phyloP scores from a whole-genome alignment of 2,329 filamentous ascomycete genomes.

The Penicillium verrucosum region DNA sequence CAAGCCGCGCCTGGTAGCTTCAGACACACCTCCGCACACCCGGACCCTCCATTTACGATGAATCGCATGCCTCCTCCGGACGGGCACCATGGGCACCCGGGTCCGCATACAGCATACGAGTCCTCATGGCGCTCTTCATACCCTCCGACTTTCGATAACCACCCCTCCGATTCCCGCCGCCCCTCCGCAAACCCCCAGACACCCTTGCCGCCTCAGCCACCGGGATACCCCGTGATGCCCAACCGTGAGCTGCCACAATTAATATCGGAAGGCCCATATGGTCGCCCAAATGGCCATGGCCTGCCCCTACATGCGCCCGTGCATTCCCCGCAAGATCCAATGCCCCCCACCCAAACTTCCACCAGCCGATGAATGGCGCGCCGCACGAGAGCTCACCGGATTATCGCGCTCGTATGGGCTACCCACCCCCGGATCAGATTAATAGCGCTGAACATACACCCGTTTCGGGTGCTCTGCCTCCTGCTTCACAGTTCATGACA shows the following conservation, averaged over 20 bases:
- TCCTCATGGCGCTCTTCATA: constrained; percentile 32
- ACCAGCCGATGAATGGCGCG: constrained; percentile 33
- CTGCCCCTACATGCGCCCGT: constrained; percentile 32
- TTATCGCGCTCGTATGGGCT: constrained; percentile 34
- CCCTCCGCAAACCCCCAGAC: constrained; percentile 28
- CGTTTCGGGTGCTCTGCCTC: constrained; percentile 31
- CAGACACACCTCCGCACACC: neutral
- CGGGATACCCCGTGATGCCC: constrained; percentile 30
- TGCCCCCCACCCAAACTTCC: constrained; percentile 27
- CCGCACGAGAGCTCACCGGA: constrained; percentile 33
- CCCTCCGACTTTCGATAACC: constrained; percentile 29
- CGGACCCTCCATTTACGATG: constrained; percentile 16
- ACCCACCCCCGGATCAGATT: constrained; percentile 29
- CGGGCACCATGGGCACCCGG: constrained; percentile 27
- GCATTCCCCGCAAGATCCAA: constrained; percentile 28
- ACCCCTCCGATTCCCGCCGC: constrained; percentile 31
- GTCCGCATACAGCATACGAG: constrained; percentile 31
- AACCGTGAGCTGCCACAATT: constrained; percentile 37
- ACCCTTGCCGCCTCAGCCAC: constrained; percentile 23
- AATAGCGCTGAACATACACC: constrained; percentile 31
- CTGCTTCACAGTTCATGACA: constrained; percentile 28
- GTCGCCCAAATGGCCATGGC: constrained; percentile 30
- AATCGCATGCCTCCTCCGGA: constrained; percentile 34
- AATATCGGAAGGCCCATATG: constrained; percentile 34
- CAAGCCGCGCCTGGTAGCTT: neutral